These are phyloP conservation scores for Termitomyces sp. DNA, from an alignment of 768 basidiomycete genomes.

Conservation along the genomic window DNA sequence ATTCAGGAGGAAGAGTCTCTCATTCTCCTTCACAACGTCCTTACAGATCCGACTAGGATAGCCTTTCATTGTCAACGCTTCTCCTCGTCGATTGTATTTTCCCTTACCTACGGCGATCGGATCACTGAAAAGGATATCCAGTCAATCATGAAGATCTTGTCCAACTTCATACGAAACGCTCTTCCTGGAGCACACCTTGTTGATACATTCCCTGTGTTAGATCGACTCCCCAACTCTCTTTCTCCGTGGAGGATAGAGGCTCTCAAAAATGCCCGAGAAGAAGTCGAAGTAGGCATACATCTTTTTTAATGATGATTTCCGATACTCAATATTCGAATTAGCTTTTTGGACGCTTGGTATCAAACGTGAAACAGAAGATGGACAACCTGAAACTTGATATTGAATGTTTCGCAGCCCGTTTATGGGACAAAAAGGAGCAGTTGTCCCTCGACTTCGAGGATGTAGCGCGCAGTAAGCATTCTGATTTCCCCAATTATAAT, in stretches of 20 bases:
- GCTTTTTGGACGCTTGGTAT: not conserved
- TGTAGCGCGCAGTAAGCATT: not conserved
- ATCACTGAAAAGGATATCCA: not conserved
- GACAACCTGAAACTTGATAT: not conserved
- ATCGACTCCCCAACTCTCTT: not conserved
- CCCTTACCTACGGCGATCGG: not conserved
- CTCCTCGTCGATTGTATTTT: constrained; percentile 1
- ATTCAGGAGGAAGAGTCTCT: not conserved
- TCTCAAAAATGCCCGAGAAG: not conserved
- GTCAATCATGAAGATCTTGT: not conserved
- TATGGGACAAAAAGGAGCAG: not conserved
- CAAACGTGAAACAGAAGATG: not conserved
- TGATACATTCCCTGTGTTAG: not conserved
- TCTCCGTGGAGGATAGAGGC: not conserved
- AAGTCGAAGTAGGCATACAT: not conserved
- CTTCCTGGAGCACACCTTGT: too few species aligned
- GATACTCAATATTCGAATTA: not conserved
- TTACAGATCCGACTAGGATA: not conserved
- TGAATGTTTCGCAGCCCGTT: not conserved
- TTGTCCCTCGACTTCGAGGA: not conserved
- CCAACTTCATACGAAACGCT: not conserved
- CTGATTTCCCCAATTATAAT: not conserved
- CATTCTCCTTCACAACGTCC: not conserved
- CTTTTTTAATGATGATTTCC: not conserved
- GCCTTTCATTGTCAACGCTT: not conserved